phyloP scores from a whole-genome alignment of 2,329 filamentous ascomycete species.

The Ceratocystis eucalypticola region DNA sequence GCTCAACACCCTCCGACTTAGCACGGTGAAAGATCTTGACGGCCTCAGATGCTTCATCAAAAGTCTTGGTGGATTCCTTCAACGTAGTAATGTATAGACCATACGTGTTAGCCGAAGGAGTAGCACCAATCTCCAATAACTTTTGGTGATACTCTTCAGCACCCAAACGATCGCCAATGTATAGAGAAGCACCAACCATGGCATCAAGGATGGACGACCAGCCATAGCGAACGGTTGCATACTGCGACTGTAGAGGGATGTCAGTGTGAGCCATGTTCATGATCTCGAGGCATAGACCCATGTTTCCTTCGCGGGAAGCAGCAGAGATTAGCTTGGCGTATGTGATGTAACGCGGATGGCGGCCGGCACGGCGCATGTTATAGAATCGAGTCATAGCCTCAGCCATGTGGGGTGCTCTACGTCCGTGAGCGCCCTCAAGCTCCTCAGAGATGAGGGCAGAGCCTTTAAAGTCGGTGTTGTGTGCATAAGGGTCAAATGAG shows the following conservation, averaged over 20 bases:
- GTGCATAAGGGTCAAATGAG: conserved; percentile 78
- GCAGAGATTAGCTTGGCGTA: conserved; percentile 91
- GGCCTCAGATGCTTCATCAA: conserved; percentile 92
- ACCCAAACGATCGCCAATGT: conserved; percentile 62
- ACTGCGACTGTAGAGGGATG: conserved; percentile 71
- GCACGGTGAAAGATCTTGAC: conserved; percentile 95
- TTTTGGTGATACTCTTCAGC: conserved; percentile 86
- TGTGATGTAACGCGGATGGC: conserved; percentile 88
- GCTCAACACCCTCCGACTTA: conserved; percentile 84
- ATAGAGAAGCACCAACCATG: conserved; percentile 87
- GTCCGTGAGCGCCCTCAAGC: conserved; percentile 65
- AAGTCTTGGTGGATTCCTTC: conserved; percentile 93
- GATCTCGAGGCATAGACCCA: conserved; percentile 73
- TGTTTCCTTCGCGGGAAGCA: conserved; percentile 71
- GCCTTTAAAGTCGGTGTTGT: conserved; percentile 83
- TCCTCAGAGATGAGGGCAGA: conserved; percentile 83
- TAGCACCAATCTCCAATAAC: conserved; percentile 74
- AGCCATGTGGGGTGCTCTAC: conserved; percentile 58
- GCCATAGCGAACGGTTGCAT: conserved; percentile 77
- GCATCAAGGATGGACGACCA: conserved; percentile 95
- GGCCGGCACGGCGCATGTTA: conserved; percentile 83
- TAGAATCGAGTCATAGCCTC: conserved; percentile 74
- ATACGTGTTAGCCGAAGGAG: conserved; percentile 93
- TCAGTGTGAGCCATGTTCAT: conserved; percentile 80
- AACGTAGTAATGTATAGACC: conserved; percentile 98